A percentile compares a stretch with the other conserved stretches of the same genome.
Evolutionary conservation across 2,329 filamentous ascomycete species (phyloP).

Genomic region (Diaporthe helianthi): DNA sequence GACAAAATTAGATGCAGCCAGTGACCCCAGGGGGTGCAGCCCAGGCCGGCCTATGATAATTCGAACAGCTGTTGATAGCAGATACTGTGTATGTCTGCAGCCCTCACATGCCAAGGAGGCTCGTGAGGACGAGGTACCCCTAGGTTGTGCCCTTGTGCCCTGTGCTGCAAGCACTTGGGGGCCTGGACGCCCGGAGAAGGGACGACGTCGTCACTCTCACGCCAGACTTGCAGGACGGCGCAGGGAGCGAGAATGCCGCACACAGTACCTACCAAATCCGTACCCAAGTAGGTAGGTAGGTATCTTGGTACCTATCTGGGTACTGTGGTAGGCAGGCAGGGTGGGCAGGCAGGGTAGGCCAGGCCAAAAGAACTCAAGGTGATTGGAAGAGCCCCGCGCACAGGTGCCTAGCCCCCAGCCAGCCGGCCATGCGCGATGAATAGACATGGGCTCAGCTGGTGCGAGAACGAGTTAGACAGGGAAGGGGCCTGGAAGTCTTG

Average conservation of each 20-base stretch:
- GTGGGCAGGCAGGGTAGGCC: too few species aligned
- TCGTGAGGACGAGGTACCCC: background rate
- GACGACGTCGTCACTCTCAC: conserved; percentile 32
- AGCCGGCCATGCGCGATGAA: conserved; percentile 5
- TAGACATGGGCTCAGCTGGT: background rate
- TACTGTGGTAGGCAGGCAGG: too few species aligned
- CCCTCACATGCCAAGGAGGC: background rate
- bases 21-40: background rate
- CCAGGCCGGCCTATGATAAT: background rate
- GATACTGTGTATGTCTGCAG: background rate
- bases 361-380: background rate
- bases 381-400: conserved; percentile 1
- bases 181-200: background rate
- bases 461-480: background rate
- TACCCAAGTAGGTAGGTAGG: too few species aligned
- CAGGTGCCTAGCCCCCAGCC: background rate
- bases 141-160: conserved; percentile 6
- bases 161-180: background rate
- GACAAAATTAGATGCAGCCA: conserved; percentile 11
- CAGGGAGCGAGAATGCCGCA: background rate
- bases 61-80: background rate
- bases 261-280: too few species aligned
- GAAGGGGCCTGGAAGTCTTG: conserved; percentile 9
- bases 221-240: conserved; percentile 27
- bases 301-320: too few species aligned